A percentile compares a stretch with the other conserved stretches of the same genome.
Evolutionary conservation across 768 basidiomycete genomes (phyloP).

Genomic region (Lactifluus pinguis): DNA sequence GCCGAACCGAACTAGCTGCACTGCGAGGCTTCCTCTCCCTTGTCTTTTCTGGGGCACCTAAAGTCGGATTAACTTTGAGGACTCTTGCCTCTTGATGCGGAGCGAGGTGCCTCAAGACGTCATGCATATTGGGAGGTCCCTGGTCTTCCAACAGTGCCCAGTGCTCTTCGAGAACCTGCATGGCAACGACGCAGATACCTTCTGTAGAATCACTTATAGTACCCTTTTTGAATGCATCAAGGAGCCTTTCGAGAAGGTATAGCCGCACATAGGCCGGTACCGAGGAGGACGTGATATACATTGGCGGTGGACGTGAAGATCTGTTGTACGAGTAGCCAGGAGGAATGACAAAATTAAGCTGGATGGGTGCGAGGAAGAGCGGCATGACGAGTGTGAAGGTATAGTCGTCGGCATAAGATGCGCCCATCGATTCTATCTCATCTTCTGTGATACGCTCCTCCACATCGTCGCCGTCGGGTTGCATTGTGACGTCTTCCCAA

Average conservation of each 20-base stretch:
- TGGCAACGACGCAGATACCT: conserved; percentile 61
- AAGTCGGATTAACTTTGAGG: background rate
- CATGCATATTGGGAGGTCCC: conserved; percentile 68
- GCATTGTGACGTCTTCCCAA: conserved; percentile 18
- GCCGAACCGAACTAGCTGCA: conserved; percentile 21
- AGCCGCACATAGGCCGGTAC: conserved; percentile 77
- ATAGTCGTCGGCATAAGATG: conserved; percentile 34
- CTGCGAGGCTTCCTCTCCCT: conserved; percentile 16
- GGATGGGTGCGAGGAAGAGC: conserved; percentile 52
- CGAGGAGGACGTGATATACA: conserved; percentile 64
- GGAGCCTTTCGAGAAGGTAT: conserved; percentile 61
- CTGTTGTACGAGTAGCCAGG: conserved; percentile 36
- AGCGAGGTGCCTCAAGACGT: conserved; percentile 54
- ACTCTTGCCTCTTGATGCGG: conserved; percentile 21
- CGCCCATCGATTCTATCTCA: conserved; percentile 36
- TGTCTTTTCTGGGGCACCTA: background rate
- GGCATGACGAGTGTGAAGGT: conserved; percentile 45
- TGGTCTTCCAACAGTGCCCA: conserved; percentile 58
- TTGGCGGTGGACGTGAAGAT: conserved; percentile 46
- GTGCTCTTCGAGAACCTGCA: conserved; percentile 61
- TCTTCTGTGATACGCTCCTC: conserved; percentile 34
- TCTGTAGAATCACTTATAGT: conserved; percentile 57
- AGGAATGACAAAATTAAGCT: conserved; percentile 58
- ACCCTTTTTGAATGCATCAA: conserved; percentile 44
- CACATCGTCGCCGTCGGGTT: background rate